Evolutionary conservation across 805 yeast species (phyloP), one percentile per base, ranked within the genome.

Genomic region (Ogataea methanolica): DNA sequence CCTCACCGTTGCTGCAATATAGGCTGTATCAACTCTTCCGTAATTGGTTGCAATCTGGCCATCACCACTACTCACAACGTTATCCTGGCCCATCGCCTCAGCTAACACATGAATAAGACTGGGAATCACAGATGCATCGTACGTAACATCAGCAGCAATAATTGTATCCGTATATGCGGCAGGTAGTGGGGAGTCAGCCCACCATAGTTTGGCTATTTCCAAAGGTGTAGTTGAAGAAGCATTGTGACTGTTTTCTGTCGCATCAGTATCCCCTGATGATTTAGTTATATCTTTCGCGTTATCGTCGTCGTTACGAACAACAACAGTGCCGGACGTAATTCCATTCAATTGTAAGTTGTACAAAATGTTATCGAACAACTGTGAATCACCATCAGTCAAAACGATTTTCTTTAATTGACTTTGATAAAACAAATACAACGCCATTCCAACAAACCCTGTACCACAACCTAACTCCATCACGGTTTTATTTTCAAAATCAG

Each of bases 131-230:
- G 75, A 67, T 2, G 80, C 61, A 58, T 91, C 97, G 64, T 87
- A 91, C 0, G 96, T 88, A 14, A 91, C 88, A 64, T 91, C 98
- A 0, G 97, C 94, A 0, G 91, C 96, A 4, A 88, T 59, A 0
- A 89, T 67, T 1, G 82, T 63, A 55, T 83, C 81, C 3, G 71
- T 63, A 11, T 49, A 54, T 2, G 57, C 47, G 0, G 65, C 58
- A 2, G 78, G 78, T 1, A 75, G 57, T 8, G 58, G 56, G 40
- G 74, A 78, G 36, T 67, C 67, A 2, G 77, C 73, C 77, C 96
- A 90, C 83, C 88, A 77, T 6, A 82, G 54, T 35, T 76, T 65
- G 37, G 70, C 76, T 37, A 44, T 39, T n/a, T 39, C 29, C 8
- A 44, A 29, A 4, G 37, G 15, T 17, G n/a, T 36, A 15, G 23